Base-by-base conservation (phyloP, 768 basidiomycete genomes). In the Termitomyces sp. region DNA sequence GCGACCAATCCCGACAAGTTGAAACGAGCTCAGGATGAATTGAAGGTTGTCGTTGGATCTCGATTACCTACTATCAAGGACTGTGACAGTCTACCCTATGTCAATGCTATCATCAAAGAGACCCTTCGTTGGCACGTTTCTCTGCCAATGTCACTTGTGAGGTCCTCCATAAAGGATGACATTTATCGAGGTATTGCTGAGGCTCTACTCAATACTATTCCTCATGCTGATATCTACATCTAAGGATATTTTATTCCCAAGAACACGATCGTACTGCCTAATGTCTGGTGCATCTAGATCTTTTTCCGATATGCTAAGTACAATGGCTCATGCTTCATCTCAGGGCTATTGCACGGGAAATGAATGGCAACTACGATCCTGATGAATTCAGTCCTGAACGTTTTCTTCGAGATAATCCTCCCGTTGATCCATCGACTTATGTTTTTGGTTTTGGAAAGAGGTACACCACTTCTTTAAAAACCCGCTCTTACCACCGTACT, bases 41-140 rank as follows among this genome's bases (percentile, higher is more conserved):
- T 58, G 15, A 50, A 28, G 4, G 2, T 7, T 0, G 20, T 49
- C 20, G 15, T 50, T 24, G 57, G 57, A 18, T 4, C 57, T 28
- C 57, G 57, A 2, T 9, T 15, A 3, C 40, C 42, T 0, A 58
- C 8, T 3, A 4, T 58, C 8, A 35, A 58, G 12, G 48, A 58
- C 8, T 38, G 48, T 7, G 24, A 58, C 1, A 1, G 40, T 50
- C 39, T 39, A 4, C 49, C 48, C 0, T 58, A 39, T 58, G 57
- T 58, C 3, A 2, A 46, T 18, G 57, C 57, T 9, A n/a, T 58
- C 15, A 50, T 58, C 24, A 58, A 58, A 16, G 57, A 58, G 32
- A 51, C 49, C 16, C 22, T 51, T 8, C 46, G 49, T 28, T 51
- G 38, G 36, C 57, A 50, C 1, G 7, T 15, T 8, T 33, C 57